Base-by-base conservation (phyloP, 768 basidiomycete species). In the Cystofilobasidium capitatum region DNA sequence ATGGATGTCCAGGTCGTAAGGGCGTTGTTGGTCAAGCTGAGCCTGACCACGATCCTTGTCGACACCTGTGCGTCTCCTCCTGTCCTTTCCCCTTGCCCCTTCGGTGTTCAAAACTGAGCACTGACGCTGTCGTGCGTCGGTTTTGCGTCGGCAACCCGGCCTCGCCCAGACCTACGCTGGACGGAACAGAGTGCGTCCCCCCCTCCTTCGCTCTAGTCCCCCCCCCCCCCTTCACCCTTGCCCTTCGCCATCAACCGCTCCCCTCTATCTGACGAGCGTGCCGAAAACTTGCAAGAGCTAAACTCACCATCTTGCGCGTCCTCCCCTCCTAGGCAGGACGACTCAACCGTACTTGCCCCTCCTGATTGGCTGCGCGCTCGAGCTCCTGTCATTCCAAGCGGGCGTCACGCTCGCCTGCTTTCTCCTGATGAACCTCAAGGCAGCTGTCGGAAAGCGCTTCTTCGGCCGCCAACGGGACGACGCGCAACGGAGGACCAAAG, bases 41-140 rank as follows among this genome's bases (percentile, higher is more conserved):
- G 45, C 17, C 22, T 36, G 17, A 37, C 63, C 1, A 66, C 64
- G 1, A 47, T 69, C 1, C 22, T 62, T 7, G 65, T 69, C 29
- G 71, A 71, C n/a, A 55, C 68, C 3, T 51, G 71, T 69, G 49
- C 29, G 68, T 54, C 13, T 20, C 16, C 39, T 35, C 40, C 26
- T 1, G 36, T 39, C 62, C 69, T 35, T 40, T 55, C n/a, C n/a
- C n/a, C n/a, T n/a, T n/a, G n/a, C n/a, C n/a, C n/a, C n/a, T n/a
- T n/a, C n/a, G n/a, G n/a, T n/a, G n/a, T n/a, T n/a, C n/a, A n/a
- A n/a, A n/a, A n/a, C n/a, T n/a, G n/a, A n/a, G n/a, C n/a, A n/a
- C n/a, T n/a, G n/a, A n/a, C n/a, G n/a, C n/a, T n/a, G n/a, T n/a
- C n/a, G n/a, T n/a, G n/a, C n/a, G n/a, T n/a, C n/a, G n/a, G n/a